Conservation (phyloP, 768 basidiomycete genomes). For the Pholiota conissans region DNA sequence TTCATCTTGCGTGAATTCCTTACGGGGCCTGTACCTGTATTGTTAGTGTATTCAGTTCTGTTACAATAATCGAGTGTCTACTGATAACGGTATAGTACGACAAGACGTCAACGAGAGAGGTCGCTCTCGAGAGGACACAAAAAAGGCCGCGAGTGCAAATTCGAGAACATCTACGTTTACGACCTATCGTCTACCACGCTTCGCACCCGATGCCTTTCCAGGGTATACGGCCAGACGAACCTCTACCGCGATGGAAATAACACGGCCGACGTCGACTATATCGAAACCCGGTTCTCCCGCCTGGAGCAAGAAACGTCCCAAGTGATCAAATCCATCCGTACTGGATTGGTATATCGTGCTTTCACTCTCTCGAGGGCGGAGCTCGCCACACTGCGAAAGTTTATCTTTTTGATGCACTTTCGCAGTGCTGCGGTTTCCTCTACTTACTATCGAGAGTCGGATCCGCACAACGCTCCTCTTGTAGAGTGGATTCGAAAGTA, state of each 20-base stretch:
- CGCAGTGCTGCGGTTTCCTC: conserved; percentile 21
- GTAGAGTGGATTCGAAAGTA: conserved; percentile 24
- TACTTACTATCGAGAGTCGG: conserved; percentile 27
- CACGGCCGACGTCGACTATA: conserved; percentile 20
- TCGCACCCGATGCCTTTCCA: conserved; percentile 11
- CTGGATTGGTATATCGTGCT: neutral
- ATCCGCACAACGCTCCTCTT: conserved; percentile 21
- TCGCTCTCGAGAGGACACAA: neutral
- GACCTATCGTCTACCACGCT: conserved; percentile 19
- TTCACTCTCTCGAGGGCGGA: conserved; percentile 26
- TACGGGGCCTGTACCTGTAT: neutral
- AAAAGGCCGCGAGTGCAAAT: neutral
- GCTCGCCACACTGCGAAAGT: conserved; percentile 32
- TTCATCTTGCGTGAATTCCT: conserved; percentile 30
- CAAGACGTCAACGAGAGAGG: neutral
- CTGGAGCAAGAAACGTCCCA: conserved; percentile 27
- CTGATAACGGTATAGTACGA: neutral
- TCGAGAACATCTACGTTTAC: conserved; percentile 21
- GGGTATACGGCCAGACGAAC: conserved; percentile 21
- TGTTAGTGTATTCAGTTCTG: conserved; percentile 1
- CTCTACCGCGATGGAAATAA: conserved; percentile 26
- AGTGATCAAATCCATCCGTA: conserved; percentile 22
- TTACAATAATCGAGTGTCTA: no score
- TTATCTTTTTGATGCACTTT: conserved; percentile 36
- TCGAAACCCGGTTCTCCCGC: conserved; percentile 26